Percentiles rank a stretch among this genome's conserved stretches.
phyloP scores from a whole-genome alignment of 805 yeast species.

The Spathaspora sp. region DNA sequence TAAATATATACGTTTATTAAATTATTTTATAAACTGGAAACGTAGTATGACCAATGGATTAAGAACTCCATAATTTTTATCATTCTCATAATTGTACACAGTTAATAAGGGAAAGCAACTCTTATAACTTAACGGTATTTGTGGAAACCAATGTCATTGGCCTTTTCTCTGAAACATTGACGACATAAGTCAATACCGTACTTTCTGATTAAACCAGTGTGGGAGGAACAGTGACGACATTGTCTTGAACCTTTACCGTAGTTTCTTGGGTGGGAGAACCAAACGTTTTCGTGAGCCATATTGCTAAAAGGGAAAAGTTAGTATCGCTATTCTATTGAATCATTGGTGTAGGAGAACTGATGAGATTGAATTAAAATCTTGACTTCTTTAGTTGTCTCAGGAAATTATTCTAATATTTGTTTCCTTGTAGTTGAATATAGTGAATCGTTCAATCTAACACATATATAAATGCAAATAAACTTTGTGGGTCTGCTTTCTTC shows the following conservation, averaged over 20 bases:
- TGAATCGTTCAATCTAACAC: not conserved
- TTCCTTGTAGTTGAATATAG: no score
- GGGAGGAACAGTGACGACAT: constrained; percentile 99
- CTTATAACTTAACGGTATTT: constrained; percentile 78
- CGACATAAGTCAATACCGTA: constrained; percentile 99
- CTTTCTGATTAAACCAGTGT: constrained; percentile 99
- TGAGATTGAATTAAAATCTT: not conserved
- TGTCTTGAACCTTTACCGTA: constrained; percentile 99
- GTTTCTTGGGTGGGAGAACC: constrained; percentile 99
- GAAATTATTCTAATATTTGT: not conserved
- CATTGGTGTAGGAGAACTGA: not conserved
- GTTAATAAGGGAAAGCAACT: not conserved
- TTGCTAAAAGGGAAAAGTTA: constrained; percentile 43
- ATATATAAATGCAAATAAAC: no score
- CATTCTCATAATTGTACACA: constrained; percentile 1
- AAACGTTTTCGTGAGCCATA: constrained; percentile 99
- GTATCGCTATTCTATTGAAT: constrained; percentile 13
- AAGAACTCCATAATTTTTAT: not conserved
- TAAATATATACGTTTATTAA: not conserved
- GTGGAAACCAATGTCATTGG: constrained; percentile 98
- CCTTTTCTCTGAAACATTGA: constrained; percentile 99
- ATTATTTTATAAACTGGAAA: not conserved
- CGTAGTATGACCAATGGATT: not conserved
- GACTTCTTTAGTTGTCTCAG: not conserved
- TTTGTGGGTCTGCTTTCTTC: no score